phyloP scores from a whole-genome alignment of 169 alveolate genomes.

The Perkinsus chesapeaki region DNA sequence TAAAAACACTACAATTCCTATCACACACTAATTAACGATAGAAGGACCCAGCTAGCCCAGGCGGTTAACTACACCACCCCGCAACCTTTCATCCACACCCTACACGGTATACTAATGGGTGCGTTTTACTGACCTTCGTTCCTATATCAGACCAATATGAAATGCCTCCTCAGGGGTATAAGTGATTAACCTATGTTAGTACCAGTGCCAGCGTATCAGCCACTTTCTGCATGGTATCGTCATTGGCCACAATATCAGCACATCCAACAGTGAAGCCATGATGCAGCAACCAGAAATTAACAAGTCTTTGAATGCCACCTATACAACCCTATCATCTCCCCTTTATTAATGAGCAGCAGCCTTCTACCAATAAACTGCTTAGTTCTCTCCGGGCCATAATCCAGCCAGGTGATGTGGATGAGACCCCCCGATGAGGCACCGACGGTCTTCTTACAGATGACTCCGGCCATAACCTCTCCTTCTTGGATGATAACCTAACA shows the following conservation, averaged over 20 bases:
- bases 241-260: conserved; percentile 93
- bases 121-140: no score
- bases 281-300: conserved; percentile 93
- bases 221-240: conserved; percentile 76
- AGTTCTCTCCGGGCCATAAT: conserved; percentile 92
- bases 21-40: no score
- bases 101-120: no score
- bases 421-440: conserved; percentile 97
- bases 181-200: not conserved
- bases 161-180: conserved; percentile 14
- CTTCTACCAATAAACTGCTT: conserved; percentile 81
- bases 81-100: no score
- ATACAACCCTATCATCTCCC: not conserved
- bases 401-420: conserved; percentile 95
- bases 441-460: conserved; percentile 90
- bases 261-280: conserved; percentile 97
- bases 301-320: conserved; percentile 78
- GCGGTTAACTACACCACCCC: no score
- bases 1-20: no score
- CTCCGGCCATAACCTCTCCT: conserved; percentile 93
- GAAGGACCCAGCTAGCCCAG: no score
- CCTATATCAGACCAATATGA: not conserved
- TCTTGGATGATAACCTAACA: conserved; percentile 82
- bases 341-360: conserved; percentile 13
- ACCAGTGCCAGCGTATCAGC: conserved; percentile 62